Base-by-base conservation (phyloP, 257 asterid genomes). In the Solanum sitiens region DNA sequence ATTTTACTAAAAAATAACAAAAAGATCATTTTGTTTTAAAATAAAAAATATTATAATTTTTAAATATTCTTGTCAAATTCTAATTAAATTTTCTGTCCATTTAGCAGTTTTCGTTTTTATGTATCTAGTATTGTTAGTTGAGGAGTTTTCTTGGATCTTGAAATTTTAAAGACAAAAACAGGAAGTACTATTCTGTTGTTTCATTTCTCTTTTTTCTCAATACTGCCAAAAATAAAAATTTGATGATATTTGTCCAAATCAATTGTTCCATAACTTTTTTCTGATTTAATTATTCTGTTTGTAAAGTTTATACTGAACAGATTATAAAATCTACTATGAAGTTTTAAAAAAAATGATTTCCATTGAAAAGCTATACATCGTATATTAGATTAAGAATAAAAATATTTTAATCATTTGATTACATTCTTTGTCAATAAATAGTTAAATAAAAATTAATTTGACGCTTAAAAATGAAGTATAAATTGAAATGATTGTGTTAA, bases 81-180 rank as follows among this genome's bases (percentile, higher is more conserved):
- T 35, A 7, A 35, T 7, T 35, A 35, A 35, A 35, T 35, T 35
- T 35, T 35, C 7, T 5, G 39, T 0, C 1, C 39, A 35, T 7
- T 0, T n/a, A n/a, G n/a, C n/a, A n/a, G 0, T 35, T 5, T 1
- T 5, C 39, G 7, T 5, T 35, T 35, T 35, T 5, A 5, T 35
- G 39, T 37, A 37, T 37, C 39, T 37, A 37, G 39, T 7, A 37
- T 37, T 37, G 2, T 44, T 65, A 65, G 87, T 88, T 89, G 59
- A 30, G 71, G 61, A 56, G 85, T 82, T 82, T 80, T 50, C 70
- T 30, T 50, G 85, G 85, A 82, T 82, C 44, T 82, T 82, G 85
- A 30, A 80, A 82, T 30, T 20, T 80, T 1, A 79, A 27, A 45
- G 85, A 79, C 85, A 80, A 80, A 18, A 65, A 68, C 5, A 30